Conservation (phyloP, 257 asterid species). For the Apocynum venetum region DNA sequence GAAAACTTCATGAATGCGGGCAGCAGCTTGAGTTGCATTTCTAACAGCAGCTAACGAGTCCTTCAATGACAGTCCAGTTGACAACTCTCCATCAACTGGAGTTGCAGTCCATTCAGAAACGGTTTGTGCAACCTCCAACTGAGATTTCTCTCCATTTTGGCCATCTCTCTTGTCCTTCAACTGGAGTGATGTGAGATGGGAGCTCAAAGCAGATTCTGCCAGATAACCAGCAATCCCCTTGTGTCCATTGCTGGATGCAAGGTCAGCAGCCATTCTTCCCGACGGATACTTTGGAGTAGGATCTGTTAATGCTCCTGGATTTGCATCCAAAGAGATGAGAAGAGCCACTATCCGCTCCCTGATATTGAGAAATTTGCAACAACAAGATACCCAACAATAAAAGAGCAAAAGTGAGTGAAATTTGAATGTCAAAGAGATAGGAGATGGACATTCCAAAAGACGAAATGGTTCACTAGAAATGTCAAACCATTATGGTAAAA, state of each 20-base stretch:
- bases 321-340: constrained; percentile 73
- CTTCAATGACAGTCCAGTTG: constrained; percentile 65
- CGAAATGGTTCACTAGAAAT: neutral
- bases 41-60: constrained; percentile 91
- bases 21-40: constrained; percentile 96
- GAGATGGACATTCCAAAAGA: neutral
- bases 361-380: constrained; percentile 13
- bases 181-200: constrained; percentile 51
- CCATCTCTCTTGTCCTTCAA: constrained; percentile 48
- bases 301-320: constrained; percentile 75
- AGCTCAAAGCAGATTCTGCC: constrained; percentile 72
- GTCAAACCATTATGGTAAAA: neutral
- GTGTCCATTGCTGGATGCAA: constrained; percentile 81
- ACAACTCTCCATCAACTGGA: constrained; percentile 54
- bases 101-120: constrained; percentile 67
- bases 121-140: constrained; percentile 47
- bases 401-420: constrained; percentile 7
- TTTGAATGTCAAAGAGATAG: constrained; percentile 17
- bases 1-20: constrained; percentile 84
- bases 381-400: constrained; percentile 19
- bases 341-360: constrained; percentile 78
- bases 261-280: constrained; percentile 77
- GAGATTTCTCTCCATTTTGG: constrained; percentile 25
- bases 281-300: constrained; percentile 70
- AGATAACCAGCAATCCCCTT: constrained; percentile 94